Evolutionary conservation across 2,329 filamentous ascomycete genomes (phyloP), one percentile per base, ranked within the genome.

Genomic region (Trichoderma citrinoviride): DNA sequence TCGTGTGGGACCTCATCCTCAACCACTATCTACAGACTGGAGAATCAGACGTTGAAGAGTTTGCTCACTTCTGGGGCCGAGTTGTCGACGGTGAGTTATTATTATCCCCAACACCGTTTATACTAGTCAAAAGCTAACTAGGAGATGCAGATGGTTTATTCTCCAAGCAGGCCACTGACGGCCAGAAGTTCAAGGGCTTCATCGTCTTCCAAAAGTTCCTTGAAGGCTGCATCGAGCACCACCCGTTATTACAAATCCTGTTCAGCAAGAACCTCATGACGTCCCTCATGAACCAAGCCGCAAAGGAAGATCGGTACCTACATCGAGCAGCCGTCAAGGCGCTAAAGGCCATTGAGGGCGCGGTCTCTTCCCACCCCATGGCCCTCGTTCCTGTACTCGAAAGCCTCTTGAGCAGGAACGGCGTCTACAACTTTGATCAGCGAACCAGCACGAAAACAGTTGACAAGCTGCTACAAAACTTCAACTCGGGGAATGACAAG

Each of bases 171-270:
- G 90, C 93, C 7, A 96, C 93, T 1, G 88, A 93, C 49, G 92
- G 93, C 70, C 90, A 96, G 64, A 98, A 97, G 77, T 92, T 92
- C 72, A 93, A 92, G 76, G 95, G 95, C 0, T 94, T 98, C 77
- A 87, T 93, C 71, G 85, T 98, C 2, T 92, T 97, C 72, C 87
- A 90, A 71, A 91, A 90, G 72, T 86, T 93, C 70, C 78, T 97
- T 4, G 79, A 83, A 50, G 79, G 80, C 3, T 76, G 84, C 8
- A 79, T 81, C 37, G 81, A 71, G 73, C 85, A 75, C 23, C 72
- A 72, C 19, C 60, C 69, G 64, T 84, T 82, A 70, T 85, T 79
- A 60, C 82, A 76, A 68, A 82, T 77, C 8, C 80, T 97, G 0
- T 96, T 98, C 74, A 93, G 91, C 71, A 87, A 88, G 67, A 96